Base-by-base conservation (phyloP, 371 early-diverging fungal genomes). In the Mucor ambiguus region DNA sequence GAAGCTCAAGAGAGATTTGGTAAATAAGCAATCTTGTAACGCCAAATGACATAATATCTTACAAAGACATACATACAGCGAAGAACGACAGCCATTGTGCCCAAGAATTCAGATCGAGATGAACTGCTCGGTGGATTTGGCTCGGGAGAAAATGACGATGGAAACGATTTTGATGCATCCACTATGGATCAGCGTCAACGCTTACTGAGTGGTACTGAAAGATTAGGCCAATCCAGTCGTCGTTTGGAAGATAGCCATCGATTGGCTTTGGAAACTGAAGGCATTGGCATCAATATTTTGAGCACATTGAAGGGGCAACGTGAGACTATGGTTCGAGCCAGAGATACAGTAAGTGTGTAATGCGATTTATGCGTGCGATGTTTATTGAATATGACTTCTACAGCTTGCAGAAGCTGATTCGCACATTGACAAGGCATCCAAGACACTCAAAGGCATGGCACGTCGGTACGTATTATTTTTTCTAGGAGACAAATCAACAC, bases 191-290 rank as follows among this genome's bases (percentile, higher is more conserved):
- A 96, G 70, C 85, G 96, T n/a, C 81, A 91, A 33, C 83, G 93
- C 7, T 78, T 97, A 64, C 68, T 96, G 52, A 85, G 84, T 48
- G 95, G 95, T 6, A 95, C 95, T 12, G 96, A 96, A 64, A 77
- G 94, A 37, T 75, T 98, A 29, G 87, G 90, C 48, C 84, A 92
- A 26, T 90, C 91, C 16, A 90, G 89, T 64, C 79, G 88, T 55
- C 84, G 94, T 48, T 73, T 98, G 73, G 92, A 96, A 77, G 93
- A 94, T 41, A 93, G 94, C 30, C 95, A 95, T 73, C 85, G 94
- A 38, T 69, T 96, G 57, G 98, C 97, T 11, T 75, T 97, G 37
- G 97, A 98, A 68, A 94, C 96, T 18, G 96, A 98, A 82, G 72
- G 87, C 4, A 83, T 94, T 38, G 97, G 96, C 1, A 91, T 93